Conservation (phyloP, 2,329 filamentous ascomycete genomes). For the Verruconis gallopava region DNA sequence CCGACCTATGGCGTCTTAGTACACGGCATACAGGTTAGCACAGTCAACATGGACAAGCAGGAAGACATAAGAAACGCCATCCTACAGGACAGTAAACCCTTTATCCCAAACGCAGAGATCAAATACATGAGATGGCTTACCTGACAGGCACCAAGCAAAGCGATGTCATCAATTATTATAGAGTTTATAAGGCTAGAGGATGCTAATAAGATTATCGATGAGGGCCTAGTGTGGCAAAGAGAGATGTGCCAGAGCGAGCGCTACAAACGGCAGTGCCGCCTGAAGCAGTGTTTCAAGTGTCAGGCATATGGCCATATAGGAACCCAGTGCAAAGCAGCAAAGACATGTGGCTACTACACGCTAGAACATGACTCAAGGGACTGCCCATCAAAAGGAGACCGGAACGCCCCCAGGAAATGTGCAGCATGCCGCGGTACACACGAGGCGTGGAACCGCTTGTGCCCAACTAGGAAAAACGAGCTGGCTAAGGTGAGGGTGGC, state of each 20-base stretch:
- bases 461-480: slow-evolving; percentile 13
- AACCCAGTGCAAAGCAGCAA: slow-evolving; percentile 15
- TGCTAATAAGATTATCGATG: slow-evolving; percentile 15
- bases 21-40: slow-evolving; percentile 12
- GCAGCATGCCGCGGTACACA: slow-evolving; percentile 12
- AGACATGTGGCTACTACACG: slow-evolving; percentile 13
- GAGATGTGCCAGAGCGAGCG: slow-evolving; percentile 12
- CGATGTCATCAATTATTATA: slow-evolving; percentile 11
- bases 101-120: slow-evolving; percentile 13
- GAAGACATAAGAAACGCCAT: slow-evolving; percentile 14
- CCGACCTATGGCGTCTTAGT: slow-evolving; percentile 13
- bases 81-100: slow-evolving; percentile 14
- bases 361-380: slow-evolving; percentile 11
- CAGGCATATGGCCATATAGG: slow-evolving; percentile 14
- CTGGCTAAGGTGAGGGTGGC: slow-evolving; percentile 12
- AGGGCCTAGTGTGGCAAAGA: slow-evolving; percentile 14
- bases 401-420: slow-evolving; percentile 12
- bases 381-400: slow-evolving; percentile 10
- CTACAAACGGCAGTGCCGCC: slow-evolving; percentile 13
- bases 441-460: slow-evolving; percentile 9
- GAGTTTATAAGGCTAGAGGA: slow-evolving; percentile 14
- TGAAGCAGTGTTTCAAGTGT: slow-evolving; percentile 15
- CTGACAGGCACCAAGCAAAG: slow-evolving; percentile 10
- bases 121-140: slow-evolving; percentile 13
- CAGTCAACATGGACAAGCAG: slow-evolving; percentile 13